phyloP scores from a whole-genome alignment of 2,329 filamentous ascomycete genomes.

The Colletotrichum tropicicola region DNA sequence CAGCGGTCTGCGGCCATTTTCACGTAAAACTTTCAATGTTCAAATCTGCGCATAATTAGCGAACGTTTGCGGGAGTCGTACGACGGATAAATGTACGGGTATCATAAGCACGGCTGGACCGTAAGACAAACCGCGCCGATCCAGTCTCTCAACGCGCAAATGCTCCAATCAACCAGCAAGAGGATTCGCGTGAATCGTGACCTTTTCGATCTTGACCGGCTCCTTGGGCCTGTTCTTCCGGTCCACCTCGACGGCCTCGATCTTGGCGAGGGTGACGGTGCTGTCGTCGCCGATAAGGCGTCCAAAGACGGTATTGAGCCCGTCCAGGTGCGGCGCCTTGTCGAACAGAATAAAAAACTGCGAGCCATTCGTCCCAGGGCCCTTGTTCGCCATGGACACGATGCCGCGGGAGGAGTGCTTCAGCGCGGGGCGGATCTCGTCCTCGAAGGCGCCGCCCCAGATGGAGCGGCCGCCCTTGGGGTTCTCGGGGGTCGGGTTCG shows the following conservation, averaged over 20 bases:
- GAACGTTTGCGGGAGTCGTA: too few relatives aligned
- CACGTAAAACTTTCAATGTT: too few relatives aligned
- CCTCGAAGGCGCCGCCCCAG: conserved; percentile 78
- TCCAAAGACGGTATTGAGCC: conserved; percentile 86
- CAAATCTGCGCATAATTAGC: too few relatives aligned
- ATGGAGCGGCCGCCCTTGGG: conserved; percentile 78
- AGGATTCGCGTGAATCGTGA: conserved; percentile 84
- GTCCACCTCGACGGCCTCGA: conserved; percentile 79
- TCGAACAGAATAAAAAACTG: conserved; percentile 87
- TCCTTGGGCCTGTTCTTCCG: conserved; percentile 80
- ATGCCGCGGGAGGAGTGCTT: conserved; percentile 75
- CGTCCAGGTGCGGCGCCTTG: conserved; percentile 82
- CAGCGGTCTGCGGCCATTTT: too few relatives aligned
- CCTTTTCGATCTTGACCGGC: conserved; percentile 70
- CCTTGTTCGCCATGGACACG: conserved; percentile 83
- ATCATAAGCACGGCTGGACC: too few relatives aligned
- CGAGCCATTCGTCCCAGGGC: conserved; percentile 76
- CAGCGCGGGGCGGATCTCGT: conserved; percentile 79
- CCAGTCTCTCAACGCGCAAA: too few relatives aligned
- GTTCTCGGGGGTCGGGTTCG: conserved; percentile 61
- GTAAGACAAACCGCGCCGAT: too few relatives aligned
- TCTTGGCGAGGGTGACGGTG: conserved; percentile 71
- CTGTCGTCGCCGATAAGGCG: conserved; percentile 74
- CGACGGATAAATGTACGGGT: too few relatives aligned
- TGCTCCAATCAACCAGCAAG: conserved; percentile 66